Evolutionary conservation across 2,329 filamentous ascomycete species (phyloP), one percentile per base, ranked within the genome.

Genomic region (Fusarium protoensiforme): DNA sequence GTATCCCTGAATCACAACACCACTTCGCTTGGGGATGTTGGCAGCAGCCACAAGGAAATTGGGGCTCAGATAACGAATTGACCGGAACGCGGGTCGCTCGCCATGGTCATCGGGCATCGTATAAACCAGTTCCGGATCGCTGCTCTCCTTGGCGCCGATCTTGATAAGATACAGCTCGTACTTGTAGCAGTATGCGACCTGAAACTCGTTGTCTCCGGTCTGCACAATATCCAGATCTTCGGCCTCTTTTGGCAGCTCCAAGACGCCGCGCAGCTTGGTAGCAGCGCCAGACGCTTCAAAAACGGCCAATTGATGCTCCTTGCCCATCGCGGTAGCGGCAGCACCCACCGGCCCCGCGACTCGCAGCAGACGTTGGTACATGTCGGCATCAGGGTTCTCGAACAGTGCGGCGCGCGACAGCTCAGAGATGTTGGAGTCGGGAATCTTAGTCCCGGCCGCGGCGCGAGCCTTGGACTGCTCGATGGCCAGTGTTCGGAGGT

Each of bases 111-210:
- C 81, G 43, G 87, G 85, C 71, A 90, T 88, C 27, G 84, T 88
- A 85, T 85, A 95, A 75, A 88, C 88, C 79, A 82, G 81, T 71
- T 83, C 80, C 6, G 89, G 87, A 29, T 87, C 85, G 58, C 82
- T 81, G n/a, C 83, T 77, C 51, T 84, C 82, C 77, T 85, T 87
- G 24, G 58, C 70, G 74, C 81, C 85, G 46, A 94, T 82, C 35
- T 89, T 88, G 75, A 93, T 87, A 38, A 92, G 84, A 81, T 91
- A 93, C 57, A 98, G 87, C 74, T 94, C 91, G 78, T 92, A 86
- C 72, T 94, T 91, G 76, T 93, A 91, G 81, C 93, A 95, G 82
- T 94, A 98, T 4, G 92, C 92, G 62, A 98, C 84, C 74, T 92
- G 88, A 80, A 93, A 96, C 41, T 88, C 85, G 38, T 89, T 86